phyloP scores from a whole-genome alignment of 257 asterid species.

The Salvia splendens region DNA sequence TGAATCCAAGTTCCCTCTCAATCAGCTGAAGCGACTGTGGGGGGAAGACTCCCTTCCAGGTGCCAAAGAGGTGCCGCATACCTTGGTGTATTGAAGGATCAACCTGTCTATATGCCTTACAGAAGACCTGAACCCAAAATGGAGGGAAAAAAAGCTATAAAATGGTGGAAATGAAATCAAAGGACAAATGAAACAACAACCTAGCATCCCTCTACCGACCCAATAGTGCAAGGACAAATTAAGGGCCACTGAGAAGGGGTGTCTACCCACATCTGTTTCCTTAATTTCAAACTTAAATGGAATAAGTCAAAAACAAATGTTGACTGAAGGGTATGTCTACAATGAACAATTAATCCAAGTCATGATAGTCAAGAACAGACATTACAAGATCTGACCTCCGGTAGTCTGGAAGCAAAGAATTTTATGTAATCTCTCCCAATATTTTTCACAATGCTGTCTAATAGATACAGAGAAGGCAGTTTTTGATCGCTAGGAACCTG shows the following conservation, averaged over 20 bases:
- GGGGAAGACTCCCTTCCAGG: slow-evolving; percentile 92
- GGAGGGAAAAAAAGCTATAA: not conserved
- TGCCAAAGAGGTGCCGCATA: slow-evolving; percentile 94
- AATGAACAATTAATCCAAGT: slow-evolving; percentile 10
- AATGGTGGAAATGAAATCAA: slow-evolving; percentile 9
- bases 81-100: slow-evolving; percentile 73
- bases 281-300: slow-evolving; percentile 12
- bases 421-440: slow-evolving; percentile 93
- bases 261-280: slow-evolving; percentile 20
- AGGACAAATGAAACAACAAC: not conserved
- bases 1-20: slow-evolving; percentile 84
- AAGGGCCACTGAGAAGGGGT: not conserved
- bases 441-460: slow-evolving; percentile 98
- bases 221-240: not conserved
- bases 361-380: slow-evolving; percentile 13
- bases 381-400: slow-evolving; percentile 62
- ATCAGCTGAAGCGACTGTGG: slow-evolving; percentile 71
- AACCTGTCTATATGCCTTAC: slow-evolving; percentile 83
- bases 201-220: slow-evolving; percentile 3
- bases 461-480: slow-evolving; percentile 89
- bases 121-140: slow-evolving; percentile 65
- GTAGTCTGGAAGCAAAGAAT: slow-evolving; percentile 67
- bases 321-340: not conserved
- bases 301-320: not conserved
- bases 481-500: slow-evolving; percentile 93